Base-by-base conservation (phyloP, 768 basidiomycete genomes). In the Cyclocybe cylindracea region DNA sequence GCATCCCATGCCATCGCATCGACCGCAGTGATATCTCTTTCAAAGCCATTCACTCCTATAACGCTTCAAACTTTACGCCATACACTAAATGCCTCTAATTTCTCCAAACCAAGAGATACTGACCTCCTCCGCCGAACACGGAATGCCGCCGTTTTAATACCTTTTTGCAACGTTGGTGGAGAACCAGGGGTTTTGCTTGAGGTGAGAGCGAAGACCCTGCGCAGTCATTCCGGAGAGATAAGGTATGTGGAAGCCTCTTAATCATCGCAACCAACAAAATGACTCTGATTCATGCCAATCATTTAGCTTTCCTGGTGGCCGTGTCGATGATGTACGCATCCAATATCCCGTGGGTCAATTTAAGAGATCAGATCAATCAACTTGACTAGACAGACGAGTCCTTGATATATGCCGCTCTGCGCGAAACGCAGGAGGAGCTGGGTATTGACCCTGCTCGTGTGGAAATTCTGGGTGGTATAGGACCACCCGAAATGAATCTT, bases 171-270 rank as follows among this genome's bases (percentile, higher is more conserved):
- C 61, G 84, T 91, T 14, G 71, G 78, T 32, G 75, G 76, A 45
- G 70, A 72, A 10, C 86, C 90, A 0, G 84, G 88, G 6, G 77
- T 93, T 14, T 64, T 92, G 42, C 75, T 91, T 11, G 86, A 91
- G 66, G 80, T 91, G 32, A 77, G 90, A 57, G 82, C 81, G 11
- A 81, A 82, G 59, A 67, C 79, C 37, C 67, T 87, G 45, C 74
- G 88, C 58, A 78, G 74, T 31, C 90, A 91, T 67, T 85, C 89
- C 0, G 89, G 90, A n/a, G 88, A 91, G 74, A 82, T 91, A 33
- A 90, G 90, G 90, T 89, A 61, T 49, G 60, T 44, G 13, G 13
- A 7, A 14, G 8, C 18, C 41, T 46, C 42, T 29, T 48, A 48
- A 35, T 14, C 16, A 44, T 4, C 16, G 10, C 32, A 48, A 32